Evolutionary conservation across 169 alveolate species (phyloP).

Genomic region (Eimeria praecox): DNA sequence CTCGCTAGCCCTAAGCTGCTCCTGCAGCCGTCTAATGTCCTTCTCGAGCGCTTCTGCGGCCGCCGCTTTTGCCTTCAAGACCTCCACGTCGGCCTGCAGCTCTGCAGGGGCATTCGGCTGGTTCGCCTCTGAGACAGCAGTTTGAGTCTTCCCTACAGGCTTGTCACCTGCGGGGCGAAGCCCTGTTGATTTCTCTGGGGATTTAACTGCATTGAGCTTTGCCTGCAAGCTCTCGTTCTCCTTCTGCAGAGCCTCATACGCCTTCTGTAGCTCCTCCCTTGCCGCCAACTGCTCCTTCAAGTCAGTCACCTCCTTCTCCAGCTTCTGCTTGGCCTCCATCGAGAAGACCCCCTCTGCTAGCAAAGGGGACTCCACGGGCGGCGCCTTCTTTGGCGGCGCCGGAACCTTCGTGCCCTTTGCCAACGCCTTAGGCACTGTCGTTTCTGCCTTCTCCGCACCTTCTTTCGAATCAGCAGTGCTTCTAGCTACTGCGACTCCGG

Average conservation of each 20-base stretch:
- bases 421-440: not conserved
- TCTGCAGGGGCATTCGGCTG: constrained; percentile 18
- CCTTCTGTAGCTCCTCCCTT: constrained; percentile 9
- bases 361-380: constrained; percentile 7
- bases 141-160: not conserved
- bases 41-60: constrained; percentile 44
- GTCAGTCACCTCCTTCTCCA: constrained; percentile 33
- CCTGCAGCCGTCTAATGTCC: constrained; percentile 37
- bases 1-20: constrained; percentile 25
- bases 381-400: constrained; percentile 62
- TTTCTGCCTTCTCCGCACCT: not conserved
- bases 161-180: not conserved
- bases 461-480: not conserved
- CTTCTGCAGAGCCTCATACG: not conserved
- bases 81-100: constrained; percentile 49
- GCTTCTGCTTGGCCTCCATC: constrained; percentile 26
- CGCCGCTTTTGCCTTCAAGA: constrained; percentile 37
- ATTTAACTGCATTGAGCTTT: constrained; percentile 20
- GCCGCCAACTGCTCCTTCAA: constrained; percentile 45
- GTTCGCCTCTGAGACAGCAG: not conserved
- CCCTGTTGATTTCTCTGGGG: not conserved
- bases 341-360: not conserved
- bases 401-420: constrained; percentile 49
- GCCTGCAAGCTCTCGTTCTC: constrained; percentile 35
- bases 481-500: not conserved